Conservation (phyloP, 176 grass and related monocot genomes). For the Elymus sibiricus region DNA sequence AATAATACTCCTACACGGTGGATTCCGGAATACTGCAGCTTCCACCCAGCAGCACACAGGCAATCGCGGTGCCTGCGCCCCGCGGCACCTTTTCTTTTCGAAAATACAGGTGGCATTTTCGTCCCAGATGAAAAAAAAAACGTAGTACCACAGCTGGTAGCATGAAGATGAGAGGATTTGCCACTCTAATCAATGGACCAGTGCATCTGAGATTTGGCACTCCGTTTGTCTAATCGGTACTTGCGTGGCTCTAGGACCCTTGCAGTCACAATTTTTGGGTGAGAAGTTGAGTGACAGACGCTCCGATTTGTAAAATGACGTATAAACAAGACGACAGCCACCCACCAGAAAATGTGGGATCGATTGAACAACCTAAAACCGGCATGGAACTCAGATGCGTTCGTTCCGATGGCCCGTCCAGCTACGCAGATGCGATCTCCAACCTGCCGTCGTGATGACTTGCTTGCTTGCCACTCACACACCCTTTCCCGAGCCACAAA, state of each 20-base stretch:
- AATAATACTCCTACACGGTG: neutral
- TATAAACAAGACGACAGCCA: neutral
- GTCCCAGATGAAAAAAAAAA: too few relatives aligned
- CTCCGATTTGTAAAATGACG: neutral
- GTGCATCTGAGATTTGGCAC: neutral
- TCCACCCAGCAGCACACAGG: neutral
- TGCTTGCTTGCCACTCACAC: slow-evolving; percentile 13
- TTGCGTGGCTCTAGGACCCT: too few relatives aligned
- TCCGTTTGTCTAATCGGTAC: neutral
- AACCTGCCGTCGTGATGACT: slow-evolving; percentile 7
- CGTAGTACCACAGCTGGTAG: too few relatives aligned
- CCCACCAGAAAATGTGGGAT: neutral
- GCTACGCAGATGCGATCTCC: slow-evolving; percentile 16
- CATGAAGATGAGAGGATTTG: neutral
- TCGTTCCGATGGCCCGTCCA: neutral
- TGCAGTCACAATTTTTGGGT: neutral
- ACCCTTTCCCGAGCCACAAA: neutral
- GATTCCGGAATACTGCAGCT: neutral
- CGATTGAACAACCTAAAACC: neutral
- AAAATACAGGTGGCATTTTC: neutral
- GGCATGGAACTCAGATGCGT: neutral
- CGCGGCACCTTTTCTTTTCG: neutral
- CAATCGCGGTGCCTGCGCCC: neutral
- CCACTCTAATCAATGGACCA: too few relatives aligned
- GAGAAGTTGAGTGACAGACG: neutral